A percentile compares a stretch with the other conserved stretches of the same genome.
Evolutionary conservation across 2,329 filamentous ascomycete species (phyloP).

Genomic region (Aureobasidium subglaciale): DNA sequence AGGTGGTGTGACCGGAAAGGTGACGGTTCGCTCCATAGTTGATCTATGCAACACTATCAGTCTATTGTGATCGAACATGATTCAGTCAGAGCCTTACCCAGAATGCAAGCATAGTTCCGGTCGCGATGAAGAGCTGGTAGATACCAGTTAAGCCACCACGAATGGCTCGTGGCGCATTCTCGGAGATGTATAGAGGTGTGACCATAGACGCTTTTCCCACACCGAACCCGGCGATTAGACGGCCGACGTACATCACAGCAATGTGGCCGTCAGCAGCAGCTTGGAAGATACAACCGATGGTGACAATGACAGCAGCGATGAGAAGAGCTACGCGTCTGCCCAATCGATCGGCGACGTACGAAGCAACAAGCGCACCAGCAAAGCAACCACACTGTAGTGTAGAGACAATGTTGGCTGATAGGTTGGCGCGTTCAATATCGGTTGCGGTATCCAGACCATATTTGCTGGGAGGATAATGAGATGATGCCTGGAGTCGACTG

Average conservation of each 20-base stretch:
- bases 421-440: slow-evolving; percentile 41
- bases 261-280: slow-evolving; percentile 54
- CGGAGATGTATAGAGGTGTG: slow-evolving; percentile 52
- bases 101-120: slow-evolving; percentile 46
- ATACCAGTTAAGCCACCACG: slow-evolving; percentile 54
- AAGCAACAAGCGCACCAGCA: slow-evolving; percentile 53
- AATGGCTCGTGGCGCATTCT: slow-evolving; percentile 53
- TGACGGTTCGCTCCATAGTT: slow-evolving; percentile 30
- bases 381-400: slow-evolving; percentile 64
- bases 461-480: slow-evolving; percentile 42
- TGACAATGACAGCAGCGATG: slow-evolving; percentile 49
- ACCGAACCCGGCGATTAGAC: slow-evolving; percentile 51
- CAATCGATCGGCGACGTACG: slow-evolving; percentile 47
- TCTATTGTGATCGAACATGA: not conserved
- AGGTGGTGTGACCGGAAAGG: slow-evolving; percentile 43
- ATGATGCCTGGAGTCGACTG: too few relatives aligned
- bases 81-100: slow-evolving; percentile 32
- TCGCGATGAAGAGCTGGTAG: slow-evolving; percentile 53
- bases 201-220: slow-evolving; percentile 25
- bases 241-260: slow-evolving; percentile 58
- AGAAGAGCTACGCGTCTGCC: slow-evolving; percentile 53
- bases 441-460: slow-evolving; percentile 42
- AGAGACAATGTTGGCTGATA: slow-evolving; percentile 64
- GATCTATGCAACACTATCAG: not conserved
- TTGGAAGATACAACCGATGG: slow-evolving; percentile 58